Evolutionary conservation across 2,329 filamentous ascomycete genomes (phyloP).

Genomic region (Fusarium pilosicola): DNA sequence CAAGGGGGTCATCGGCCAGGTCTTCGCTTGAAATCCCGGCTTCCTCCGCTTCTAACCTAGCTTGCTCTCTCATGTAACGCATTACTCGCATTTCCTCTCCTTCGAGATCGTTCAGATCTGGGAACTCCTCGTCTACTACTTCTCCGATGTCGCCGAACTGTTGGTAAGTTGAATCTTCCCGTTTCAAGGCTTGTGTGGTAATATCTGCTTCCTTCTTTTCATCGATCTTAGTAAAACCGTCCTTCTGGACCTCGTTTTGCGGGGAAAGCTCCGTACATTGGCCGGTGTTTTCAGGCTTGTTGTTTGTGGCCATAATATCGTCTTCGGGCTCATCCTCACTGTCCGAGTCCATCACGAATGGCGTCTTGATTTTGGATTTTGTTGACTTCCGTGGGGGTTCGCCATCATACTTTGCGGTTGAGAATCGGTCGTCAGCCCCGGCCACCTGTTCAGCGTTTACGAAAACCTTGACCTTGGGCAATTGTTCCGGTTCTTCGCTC

Average conservation of each 20-base stretch:
- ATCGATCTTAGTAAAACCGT: slow-evolving; percentile 39
- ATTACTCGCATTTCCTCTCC: slow-evolving; percentile 74
- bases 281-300: slow-evolving; percentile 9
- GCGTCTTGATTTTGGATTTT: slow-evolving; percentile 49
- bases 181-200: slow-evolving; percentile 38
- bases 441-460: slow-evolving; percentile 13
- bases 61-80: slow-evolving; percentile 81
- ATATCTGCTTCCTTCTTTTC: slow-evolving; percentile 27
- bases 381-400: slow-evolving; percentile 25
- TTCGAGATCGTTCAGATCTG: slow-evolving; percentile 60
- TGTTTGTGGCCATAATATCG: slow-evolving; percentile 2
- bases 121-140: slow-evolving; percentile 63
- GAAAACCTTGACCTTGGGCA: neutral
- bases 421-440: slow-evolving; percentile 36
- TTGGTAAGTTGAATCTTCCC: slow-evolving; percentile 45
- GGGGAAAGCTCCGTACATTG: slow-evolving; percentile 41
- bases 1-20: slow-evolving; percentile 46
- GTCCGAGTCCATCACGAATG: slow-evolving; percentile 78
- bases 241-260: slow-evolving; percentile 30
- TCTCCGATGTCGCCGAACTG: slow-evolving; percentile 52
- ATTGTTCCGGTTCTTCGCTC: slow-evolving; percentile 35
- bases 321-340: slow-evolving; percentile 53
- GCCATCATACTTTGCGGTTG: slow-evolving; percentile 48
- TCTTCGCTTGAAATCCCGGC: slow-evolving; percentile 54
- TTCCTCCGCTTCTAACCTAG: slow-evolving; percentile 70